Evolutionary conservation across 768 basidiomycete genomes (phyloP).

Genomic region (Leucocoprinus birnbaumii): DNA sequence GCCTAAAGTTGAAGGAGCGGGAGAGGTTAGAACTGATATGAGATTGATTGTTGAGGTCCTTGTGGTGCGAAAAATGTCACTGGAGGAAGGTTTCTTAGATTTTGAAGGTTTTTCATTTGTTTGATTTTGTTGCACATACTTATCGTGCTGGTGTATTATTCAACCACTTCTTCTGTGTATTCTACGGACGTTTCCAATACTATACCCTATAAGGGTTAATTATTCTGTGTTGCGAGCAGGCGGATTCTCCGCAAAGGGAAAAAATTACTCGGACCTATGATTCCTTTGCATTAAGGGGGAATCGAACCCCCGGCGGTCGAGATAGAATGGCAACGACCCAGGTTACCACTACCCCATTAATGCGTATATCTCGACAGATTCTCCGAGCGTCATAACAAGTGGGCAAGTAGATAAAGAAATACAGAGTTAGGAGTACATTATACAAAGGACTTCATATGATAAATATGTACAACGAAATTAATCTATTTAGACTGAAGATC

Average conservation of each 20-base stretch:
- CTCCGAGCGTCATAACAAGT: no score
- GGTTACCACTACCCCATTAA: conserved; percentile 20
- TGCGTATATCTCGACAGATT: neutral
- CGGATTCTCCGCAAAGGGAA: no score
- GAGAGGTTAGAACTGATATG: conserved; percentile 28
- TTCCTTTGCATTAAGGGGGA: conserved; percentile 61
- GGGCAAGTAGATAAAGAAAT: no score
- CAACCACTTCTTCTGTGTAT: no score
- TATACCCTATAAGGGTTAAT: no score
- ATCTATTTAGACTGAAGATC: neutral
- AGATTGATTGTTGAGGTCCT: conserved; percentile 81
- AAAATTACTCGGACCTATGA: no score
- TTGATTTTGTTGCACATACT: conserved; percentile 18
- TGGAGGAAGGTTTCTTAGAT: conserved; percentile 76
- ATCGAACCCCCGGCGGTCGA: conserved; percentile 85
- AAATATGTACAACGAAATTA: neutral
- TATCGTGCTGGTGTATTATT: neutral
- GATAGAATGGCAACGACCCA: conserved; percentile 16
- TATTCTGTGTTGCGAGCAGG: no score
- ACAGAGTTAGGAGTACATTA: no score
- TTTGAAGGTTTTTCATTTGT: conserved; percentile 53
- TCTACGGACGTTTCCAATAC: no score
- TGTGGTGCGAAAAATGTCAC: conserved; percentile 72
- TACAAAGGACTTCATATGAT: no score
- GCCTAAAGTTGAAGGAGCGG: neutral